A percentile compares a stretch with the other conserved stretches of the same genome.
phyloP scores from a whole-genome alignment of 768 basidiomycete genomes.

The Trametes sanguinea region DNA sequence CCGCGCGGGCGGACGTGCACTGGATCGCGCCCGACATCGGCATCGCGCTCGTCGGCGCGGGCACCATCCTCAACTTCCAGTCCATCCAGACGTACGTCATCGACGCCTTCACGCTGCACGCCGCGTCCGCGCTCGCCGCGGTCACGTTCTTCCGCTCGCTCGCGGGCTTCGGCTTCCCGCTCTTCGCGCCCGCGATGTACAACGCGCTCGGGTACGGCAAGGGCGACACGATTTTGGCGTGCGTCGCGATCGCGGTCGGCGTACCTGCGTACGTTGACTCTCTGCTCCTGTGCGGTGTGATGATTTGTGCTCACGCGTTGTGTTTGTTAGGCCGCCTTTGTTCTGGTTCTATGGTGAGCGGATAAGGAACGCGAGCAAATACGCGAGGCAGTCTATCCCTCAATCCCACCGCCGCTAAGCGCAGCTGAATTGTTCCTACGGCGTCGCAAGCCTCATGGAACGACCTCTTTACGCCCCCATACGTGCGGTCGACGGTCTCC shows the following conservation, averaged over 20 bases:
- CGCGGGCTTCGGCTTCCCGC: slow-evolving; percentile 73
- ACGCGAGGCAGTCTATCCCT: background rate
- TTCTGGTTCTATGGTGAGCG: background rate
- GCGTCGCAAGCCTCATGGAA: too few relatives aligned
- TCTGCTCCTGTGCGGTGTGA: background rate
- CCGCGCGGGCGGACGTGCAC: slow-evolving; percentile 52
- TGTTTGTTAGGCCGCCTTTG: background rate
- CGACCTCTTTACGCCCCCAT: too few relatives aligned
- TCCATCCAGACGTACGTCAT: slow-evolving; percentile 68
- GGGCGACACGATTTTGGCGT: slow-evolving; percentile 66
- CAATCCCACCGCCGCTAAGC: too few relatives aligned
- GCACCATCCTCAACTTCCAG: slow-evolving; percentile 61
- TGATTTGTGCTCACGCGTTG: slow-evolving; percentile 24
- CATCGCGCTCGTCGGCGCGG: slow-evolving; percentile 55
- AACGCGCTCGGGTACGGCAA: slow-evolving; percentile 66
- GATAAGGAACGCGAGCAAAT: background rate
- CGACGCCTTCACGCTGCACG: slow-evolving; percentile 63
- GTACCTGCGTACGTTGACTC: slow-evolving; percentile 43
- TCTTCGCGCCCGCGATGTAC: slow-evolving; percentile 77
- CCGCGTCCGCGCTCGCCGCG: slow-evolving; percentile 71
- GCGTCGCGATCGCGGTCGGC: slow-evolving; percentile 56
- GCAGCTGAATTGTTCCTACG: too few relatives aligned
- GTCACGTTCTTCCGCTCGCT: slow-evolving; percentile 62
- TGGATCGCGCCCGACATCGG: slow-evolving; percentile 78
- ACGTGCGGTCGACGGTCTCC: too few relatives aligned